A percentile compares a stretch with the other conserved stretches of the same genome.
Evolutionary conservation across 306 rosid genomes (phyloP).

Genomic region (Heteromeles arbutifolia): DNA sequence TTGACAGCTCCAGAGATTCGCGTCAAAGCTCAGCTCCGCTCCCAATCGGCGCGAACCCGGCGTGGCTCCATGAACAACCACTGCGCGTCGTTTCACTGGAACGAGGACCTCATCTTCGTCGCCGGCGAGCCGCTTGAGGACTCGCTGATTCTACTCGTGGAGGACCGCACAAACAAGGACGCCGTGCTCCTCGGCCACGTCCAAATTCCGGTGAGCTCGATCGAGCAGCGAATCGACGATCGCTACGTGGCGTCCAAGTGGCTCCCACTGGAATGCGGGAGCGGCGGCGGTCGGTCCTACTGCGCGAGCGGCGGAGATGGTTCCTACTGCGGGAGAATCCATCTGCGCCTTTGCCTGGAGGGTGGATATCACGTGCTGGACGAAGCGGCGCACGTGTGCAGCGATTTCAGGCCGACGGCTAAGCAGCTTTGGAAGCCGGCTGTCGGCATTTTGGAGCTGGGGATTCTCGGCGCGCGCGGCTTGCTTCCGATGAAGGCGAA

Average conservation of each 20-base stretch:
- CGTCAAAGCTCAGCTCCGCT: constrained; percentile 59
- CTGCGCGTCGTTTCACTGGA: constrained; percentile 70
- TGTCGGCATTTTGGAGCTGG: constrained; percentile 76
- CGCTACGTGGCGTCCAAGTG: constrained; percentile 84
- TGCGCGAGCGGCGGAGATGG: constrained; percentile 26
- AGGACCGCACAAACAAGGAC: constrained; percentile 72
- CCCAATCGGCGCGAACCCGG: constrained; percentile 62
- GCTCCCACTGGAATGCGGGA: constrained; percentile 38
- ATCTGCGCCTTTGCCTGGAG: constrained; percentile 70
- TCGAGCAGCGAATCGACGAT: constrained; percentile 84
- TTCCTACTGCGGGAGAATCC: constrained; percentile 68
- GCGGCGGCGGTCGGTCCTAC: constrained; percentile 36
- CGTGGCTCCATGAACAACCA: constrained; percentile 82
- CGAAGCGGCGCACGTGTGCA: constrained; percentile 96
- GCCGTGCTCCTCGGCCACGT: constrained; percentile 53
- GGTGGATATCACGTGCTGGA: constrained; percentile 98
- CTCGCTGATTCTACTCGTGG: constrained; percentile 51
- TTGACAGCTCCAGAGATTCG: constrained; percentile 79
- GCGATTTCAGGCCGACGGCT: constrained; percentile 90
- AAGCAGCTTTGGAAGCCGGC: constrained; percentile 89
- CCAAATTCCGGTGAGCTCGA: constrained; percentile 45
- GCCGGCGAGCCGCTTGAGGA: constrained; percentile 94
- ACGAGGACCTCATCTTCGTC: constrained; percentile 79
- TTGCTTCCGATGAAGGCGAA: constrained; percentile 60
- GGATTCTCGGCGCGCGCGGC: constrained; percentile 81